Conservation (phyloP, 2,329 filamentous ascomycete genomes). For the Verticillium zaregamsianum region DNA sequence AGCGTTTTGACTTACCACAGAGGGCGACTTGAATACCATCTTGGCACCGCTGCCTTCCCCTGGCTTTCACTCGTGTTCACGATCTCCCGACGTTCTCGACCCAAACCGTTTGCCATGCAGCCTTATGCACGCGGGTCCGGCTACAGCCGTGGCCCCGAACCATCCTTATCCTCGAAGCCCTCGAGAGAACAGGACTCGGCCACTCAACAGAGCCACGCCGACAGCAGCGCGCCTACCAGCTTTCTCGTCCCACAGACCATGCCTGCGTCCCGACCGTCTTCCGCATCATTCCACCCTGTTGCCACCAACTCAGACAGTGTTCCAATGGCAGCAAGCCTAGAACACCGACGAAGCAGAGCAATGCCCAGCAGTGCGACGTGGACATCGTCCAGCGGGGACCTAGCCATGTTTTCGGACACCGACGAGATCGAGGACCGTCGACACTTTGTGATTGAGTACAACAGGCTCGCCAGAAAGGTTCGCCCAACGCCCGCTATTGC, state of each 20-base stretch:
- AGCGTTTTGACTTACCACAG: not conserved
- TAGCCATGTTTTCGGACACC: conserved; percentile 40
- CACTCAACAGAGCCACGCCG: conserved; percentile 5
- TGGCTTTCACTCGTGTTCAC: not conserved
- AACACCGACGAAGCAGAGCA: conserved; percentile 13
- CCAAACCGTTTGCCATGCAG: conserved; percentile 18
- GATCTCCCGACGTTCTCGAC: not conserved
- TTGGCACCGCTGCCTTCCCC: not conserved
- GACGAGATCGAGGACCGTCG: conserved; percentile 46
- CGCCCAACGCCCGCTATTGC: not conserved
- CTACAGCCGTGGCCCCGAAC: not conserved
- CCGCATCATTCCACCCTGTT: not conserved
- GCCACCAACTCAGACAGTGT: conserved; percentile 11
- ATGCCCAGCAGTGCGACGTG: conserved; percentile 49
- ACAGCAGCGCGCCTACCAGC: conserved; percentile 11
- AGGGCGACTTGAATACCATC: not conserved
- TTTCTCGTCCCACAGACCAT: conserved; percentile 1
- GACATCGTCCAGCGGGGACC: conserved; percentile 51
- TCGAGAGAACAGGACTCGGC: conserved; percentile 16
- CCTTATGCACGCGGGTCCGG: conserved; percentile 21
- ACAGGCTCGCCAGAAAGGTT: conserved; percentile 55
- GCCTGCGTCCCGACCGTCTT: not conserved
- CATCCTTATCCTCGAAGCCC: conserved; percentile 9
- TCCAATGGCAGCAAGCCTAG: conserved; percentile 11
- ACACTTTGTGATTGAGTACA: conserved; percentile 54